Evolutionary conservation across 371 early-diverging fungal species (phyloP).

Genomic region (Nematocida parisii): DNA sequence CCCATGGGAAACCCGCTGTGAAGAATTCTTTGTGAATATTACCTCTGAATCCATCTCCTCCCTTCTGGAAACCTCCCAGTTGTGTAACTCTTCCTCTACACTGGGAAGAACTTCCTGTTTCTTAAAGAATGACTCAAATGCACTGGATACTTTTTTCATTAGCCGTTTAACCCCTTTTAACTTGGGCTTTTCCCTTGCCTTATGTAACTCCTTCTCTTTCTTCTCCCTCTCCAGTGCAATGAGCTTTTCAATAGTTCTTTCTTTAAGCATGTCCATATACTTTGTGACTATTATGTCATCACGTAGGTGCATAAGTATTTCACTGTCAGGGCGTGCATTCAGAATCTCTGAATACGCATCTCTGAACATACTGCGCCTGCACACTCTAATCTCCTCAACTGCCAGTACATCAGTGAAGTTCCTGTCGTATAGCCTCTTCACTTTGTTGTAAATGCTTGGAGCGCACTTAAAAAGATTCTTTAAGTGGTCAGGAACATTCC

Average conservation of each 20-base stretch:
- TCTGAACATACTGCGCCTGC: conserved; percentile 9
- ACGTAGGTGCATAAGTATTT: neutral
- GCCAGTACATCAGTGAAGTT: conserved; percentile 9
- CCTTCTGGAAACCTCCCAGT: neutral
- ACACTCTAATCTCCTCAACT: conserved; percentile 30
- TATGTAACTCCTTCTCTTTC: neutral
- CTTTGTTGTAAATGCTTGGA: neutral
- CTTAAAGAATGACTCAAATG: neutral
- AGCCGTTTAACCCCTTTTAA: neutral
- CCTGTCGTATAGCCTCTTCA: conserved; percentile 28
- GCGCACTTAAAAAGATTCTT: neutral
- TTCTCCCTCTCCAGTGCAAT: neutral
- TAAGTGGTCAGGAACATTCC: conserved; percentile 6
- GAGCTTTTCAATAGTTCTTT: neutral
- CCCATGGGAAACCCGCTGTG: conserved; percentile 27
- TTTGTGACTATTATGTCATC: conserved; percentile 2
- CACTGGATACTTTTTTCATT: neutral
- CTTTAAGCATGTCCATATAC: conserved; percentile 15
- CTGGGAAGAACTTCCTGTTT: neutral
- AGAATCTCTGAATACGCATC: conserved; percentile 29
- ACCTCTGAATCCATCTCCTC: neutral
- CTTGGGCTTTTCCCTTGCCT: neutral
- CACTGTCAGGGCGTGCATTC: neutral
- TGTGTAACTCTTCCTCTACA: neutral
- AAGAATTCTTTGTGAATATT: conserved; percentile 18